Evolutionary conservation across 164 flowering plant species (phyloP), one percentile per base, ranked within the genome.

Genomic region (Sedum album): DNA sequence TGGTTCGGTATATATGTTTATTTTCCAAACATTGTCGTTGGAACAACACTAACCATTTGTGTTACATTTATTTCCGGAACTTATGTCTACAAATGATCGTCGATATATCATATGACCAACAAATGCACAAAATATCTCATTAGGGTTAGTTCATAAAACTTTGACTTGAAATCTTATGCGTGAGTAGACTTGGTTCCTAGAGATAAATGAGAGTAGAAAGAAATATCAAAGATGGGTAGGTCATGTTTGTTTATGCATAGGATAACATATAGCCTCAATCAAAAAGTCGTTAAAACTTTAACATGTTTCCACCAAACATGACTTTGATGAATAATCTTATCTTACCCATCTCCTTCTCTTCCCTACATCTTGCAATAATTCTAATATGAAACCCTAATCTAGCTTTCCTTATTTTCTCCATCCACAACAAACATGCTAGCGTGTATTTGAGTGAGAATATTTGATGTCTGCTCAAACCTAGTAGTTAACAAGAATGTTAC

Each of bases 211-310:
- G n/a, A n/a, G n/a, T n/a, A n/a, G n/a, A n/a, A n/a, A n/a, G n/a
- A n/a, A n/a, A n/a, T n/a, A n/a, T n/a, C n/a, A n/a, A 28, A 57
- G 62, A 57, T 57, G 62, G 62, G 31, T 57, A 51, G 62, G 60
- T 21, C 62, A 57, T 57, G 33, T 57, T 57, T 57, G n/a, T n/a
- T 57, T 26, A n/a, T 14, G 62, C 62, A 57, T 57, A 57, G 62
- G 31, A 57, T 57, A 57, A 57, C 62, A 57, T 28, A 57, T 57
- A 57, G 33, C 62, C 62, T n/a, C 62, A 26, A 57, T 13, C 33
- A 57, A 57, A 55, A 26, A 57, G 62, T 57, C 62, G 62, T 57
- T 57, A 57, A 28, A 57, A 57, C 62, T 28, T 57, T 57, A 33
- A 11, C 62, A 57, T 57, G 31, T 28, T 57, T 57, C 62, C 62